phyloP scores from a whole-genome alignment of 139 green algal species.

The Picocystis salinarum region DNA sequence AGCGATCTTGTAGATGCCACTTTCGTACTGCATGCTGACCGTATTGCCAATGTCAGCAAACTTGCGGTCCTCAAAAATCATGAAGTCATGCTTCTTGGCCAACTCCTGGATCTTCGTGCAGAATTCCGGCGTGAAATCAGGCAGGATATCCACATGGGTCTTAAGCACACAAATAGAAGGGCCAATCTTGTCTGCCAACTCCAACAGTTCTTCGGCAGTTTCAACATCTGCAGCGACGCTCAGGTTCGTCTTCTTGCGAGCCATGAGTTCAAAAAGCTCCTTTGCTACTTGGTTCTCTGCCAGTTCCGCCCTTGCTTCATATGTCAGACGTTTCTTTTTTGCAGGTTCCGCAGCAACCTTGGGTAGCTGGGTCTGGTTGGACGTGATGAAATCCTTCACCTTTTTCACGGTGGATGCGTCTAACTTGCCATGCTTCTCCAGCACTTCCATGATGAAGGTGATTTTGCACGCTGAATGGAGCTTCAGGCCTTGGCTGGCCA shows the following conservation, averaged over 20 bases:
- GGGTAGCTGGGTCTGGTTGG: slow-evolving; percentile 61
- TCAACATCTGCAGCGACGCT: slow-evolving; percentile 86
- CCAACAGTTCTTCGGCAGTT: slow-evolving; percentile 70
- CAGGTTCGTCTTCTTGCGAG: slow-evolving; percentile 85
- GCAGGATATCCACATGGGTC: slow-evolving; percentile 93
- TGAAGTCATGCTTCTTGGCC: slow-evolving; percentile 84
- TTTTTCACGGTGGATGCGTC: slow-evolving; percentile 23
- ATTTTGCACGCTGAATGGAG: slow-evolving; percentile 67
- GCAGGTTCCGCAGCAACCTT: slow-evolving; percentile 8
- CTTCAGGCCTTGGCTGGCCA: slow-evolving; percentile 42
- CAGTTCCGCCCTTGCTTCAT: slow-evolving; percentile 44
- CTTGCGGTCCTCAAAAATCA: slow-evolving; percentile 99
- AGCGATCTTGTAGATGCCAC: slow-evolving; percentile 76
- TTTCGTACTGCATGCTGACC: slow-evolving; percentile 40
- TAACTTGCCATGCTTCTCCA: slow-evolving; percentile 37
- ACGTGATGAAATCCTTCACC: slow-evolving; percentile 63
- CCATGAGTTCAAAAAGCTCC: slow-evolving; percentile 75
- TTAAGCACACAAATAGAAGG: slow-evolving; percentile 95
- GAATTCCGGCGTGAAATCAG: slow-evolving; percentile 27
- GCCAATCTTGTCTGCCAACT: slow-evolving; percentile 62
- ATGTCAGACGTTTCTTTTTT: slow-evolving; percentile 32
- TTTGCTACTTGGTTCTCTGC: slow-evolving; percentile 47
- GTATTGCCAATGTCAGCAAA: slow-evolving; percentile 99
- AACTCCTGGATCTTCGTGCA: slow-evolving; percentile 28
- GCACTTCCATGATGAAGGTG: slow-evolving; percentile 22